Base-by-base conservation (phyloP, 192 early-diverging fungal species). In the Spinellus fusiger region DNA sequence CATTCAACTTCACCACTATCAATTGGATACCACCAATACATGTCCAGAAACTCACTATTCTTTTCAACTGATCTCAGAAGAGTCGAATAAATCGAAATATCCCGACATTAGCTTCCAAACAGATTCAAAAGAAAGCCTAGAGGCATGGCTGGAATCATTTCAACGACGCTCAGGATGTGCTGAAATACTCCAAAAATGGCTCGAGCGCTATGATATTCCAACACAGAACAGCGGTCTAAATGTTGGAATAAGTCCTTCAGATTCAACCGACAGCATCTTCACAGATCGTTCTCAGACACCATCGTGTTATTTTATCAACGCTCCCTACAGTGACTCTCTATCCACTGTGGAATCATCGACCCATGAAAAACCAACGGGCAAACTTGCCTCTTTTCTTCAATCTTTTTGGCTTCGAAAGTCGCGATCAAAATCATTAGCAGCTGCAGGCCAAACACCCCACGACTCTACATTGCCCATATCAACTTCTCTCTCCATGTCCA, bases 121-220 rank as follows among this genome's bases (percentile, higher is more conserved):
- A 10, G 59, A 49, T n/a, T 37, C 20, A n/a, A 27, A 54, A 5
- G 52, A 71, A 8, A 47, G 61, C 18, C 22, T 59, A 28, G 4
- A 60, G 12, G 1, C 2, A 7, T 71, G 69, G 69, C 29, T 65
- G 15, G 35, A 53, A 1, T 16, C 44, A 31, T 18, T 71, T 16
- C 61, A 71, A 25, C 15, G 9, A 32, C 40, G 54, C 20, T 51
- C 34, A 1, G 29, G 40, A 29, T 31, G 35, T 2, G 29, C 29
- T 20, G 65, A 62, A 33, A 59, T 71, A 10, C 51, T 71, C 6
- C 63, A 71, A 23, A 71, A 71, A 54, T 71, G 69, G 69, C 50
- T 71, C n/a, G 64, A 71, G 5, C 29, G 57, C 5, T 56, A 65
- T 12, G 69, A 71, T 23, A 49, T 71, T 13, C 37, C 52, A 9